Conservation (phyloP, 2,329 filamentous ascomycete genomes). For the Epichloe sp. region DNA sequence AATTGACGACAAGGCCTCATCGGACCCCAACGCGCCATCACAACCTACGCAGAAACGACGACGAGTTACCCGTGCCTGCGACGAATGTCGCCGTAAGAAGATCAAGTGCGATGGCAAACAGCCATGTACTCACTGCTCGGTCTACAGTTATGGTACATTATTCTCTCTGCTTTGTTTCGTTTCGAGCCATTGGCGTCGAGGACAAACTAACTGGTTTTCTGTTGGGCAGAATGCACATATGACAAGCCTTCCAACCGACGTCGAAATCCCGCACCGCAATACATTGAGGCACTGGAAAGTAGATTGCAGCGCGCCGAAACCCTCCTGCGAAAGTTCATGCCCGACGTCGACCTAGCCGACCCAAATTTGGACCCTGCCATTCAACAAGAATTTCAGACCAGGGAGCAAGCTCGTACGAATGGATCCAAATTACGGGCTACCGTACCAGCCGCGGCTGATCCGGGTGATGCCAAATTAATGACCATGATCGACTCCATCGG, state of each 20-base stretch:
- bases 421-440: slow-evolving; percentile 28
- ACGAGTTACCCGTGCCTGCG: slow-evolving; percentile 68
- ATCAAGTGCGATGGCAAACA: slow-evolving; percentile 82
- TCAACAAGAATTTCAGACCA: slow-evolving; percentile 51
- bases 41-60: slow-evolving; percentile 61
- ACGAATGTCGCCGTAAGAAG: slow-evolving; percentile 73
- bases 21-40: slow-evolving; percentile 23
- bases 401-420: slow-evolving; percentile 37
- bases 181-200: not conserved
- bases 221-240: slow-evolving; percentile 71
- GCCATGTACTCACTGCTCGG: slow-evolving; percentile 88
- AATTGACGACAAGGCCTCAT: slow-evolving; percentile 21
- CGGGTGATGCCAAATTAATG: slow-evolving; percentile 62
- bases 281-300: slow-evolving; percentile 78
- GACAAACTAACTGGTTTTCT: not conserved
- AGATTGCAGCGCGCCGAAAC: slow-evolving; percentile 73
- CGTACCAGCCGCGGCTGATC: slow-evolving; percentile 20
- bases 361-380: slow-evolving; percentile 67
- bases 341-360: slow-evolving; percentile 75
- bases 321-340: slow-evolving; percentile 65
- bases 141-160: slow-evolving; percentile 86
- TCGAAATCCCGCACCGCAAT: slow-evolving; percentile 82
- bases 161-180: not conserved
- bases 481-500: slow-evolving; percentile 94
- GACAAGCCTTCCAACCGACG: slow-evolving; percentile 88